Conservation (phyloP, 2,329 filamentous ascomycete species). For the Penicillium sp. region DNA sequence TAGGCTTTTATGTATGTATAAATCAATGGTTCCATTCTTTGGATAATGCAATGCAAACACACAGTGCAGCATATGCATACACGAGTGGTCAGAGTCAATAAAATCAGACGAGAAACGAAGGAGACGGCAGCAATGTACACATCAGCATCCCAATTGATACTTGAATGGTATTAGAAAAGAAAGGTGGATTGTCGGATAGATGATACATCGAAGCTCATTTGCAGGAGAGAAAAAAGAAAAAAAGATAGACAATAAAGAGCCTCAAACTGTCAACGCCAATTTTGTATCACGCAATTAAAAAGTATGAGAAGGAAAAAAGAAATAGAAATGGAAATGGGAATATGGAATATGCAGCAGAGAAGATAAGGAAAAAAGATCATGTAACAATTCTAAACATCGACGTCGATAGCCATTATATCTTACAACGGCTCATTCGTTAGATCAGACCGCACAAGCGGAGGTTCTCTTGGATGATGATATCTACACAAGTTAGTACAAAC, state of each 20-base stretch:
- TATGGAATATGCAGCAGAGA: slow-evolving; percentile 19
- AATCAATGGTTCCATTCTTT: not conserved
- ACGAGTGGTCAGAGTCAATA: no score
- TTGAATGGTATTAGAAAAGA: not conserved
- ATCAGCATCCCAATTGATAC: slow-evolving; percentile 15
- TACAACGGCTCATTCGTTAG: slow-evolving; percentile 50
- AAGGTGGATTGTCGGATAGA: slow-evolving; percentile 4
- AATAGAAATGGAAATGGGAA: slow-evolving; percentile 7
- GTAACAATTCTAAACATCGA: slow-evolving; percentile 14
- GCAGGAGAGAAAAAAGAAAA: slow-evolving; percentile 21
- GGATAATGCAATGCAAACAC: not conserved
- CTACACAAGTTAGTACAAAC: slow-evolving; percentile 43
- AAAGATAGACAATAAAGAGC: slow-evolving; percentile 24
- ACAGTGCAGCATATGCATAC: not conserved
- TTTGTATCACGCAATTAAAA: slow-evolving; percentile 28
- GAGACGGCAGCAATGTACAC: not conserved
- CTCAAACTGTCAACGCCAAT: slow-evolving; percentile 33
- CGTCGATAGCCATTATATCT: slow-evolving; percentile 13
- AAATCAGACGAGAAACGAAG: not conserved
- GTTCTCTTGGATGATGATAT: slow-evolving; percentile 99
- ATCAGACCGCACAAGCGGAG: slow-evolving; percentile 94
- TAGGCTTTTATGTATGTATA: no score
- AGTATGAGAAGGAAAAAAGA: slow-evolving; percentile 5
- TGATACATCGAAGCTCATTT: slow-evolving; percentile 5
- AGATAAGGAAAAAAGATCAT: slow-evolving; percentile 23